Evolutionary conservation across 2,329 filamentous ascomycete genomes (phyloP).

Genomic region (Curvularia sp.): DNA sequence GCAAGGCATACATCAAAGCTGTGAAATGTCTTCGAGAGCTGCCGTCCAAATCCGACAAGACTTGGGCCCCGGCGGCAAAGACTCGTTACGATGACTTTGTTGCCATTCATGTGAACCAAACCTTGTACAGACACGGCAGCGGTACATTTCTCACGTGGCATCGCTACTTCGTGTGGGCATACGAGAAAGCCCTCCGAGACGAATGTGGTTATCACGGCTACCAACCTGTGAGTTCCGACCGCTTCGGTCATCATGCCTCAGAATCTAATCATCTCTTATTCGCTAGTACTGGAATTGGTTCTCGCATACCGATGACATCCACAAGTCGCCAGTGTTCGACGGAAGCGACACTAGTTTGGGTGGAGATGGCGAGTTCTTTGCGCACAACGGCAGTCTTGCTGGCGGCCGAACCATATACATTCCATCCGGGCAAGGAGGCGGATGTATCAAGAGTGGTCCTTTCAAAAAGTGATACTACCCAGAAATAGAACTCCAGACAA

Average conservation of each 20-base stretch:
- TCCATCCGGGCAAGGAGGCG: constrained; percentile 11
- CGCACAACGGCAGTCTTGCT: constrained; percentile 11
- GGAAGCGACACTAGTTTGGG: constrained; percentile 11
- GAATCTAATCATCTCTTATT: neutral
- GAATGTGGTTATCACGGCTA: constrained; percentile 14
- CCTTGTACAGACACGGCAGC: constrained; percentile 5
- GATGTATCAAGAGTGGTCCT: constrained; percentile 9
- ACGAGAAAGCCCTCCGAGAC: constrained; percentile 13
- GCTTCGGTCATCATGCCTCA: neutral
- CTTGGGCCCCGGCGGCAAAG: constrained; percentile 12
- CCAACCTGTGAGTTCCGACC: constrained; percentile 8
- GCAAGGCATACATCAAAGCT: constrained; percentile 7
- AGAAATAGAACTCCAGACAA: neutral
- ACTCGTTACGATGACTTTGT: constrained; percentile 14
- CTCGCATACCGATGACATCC: constrained; percentile 7
- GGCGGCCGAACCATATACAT: constrained; percentile 6
- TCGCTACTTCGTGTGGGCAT: constrained; percentile 11
- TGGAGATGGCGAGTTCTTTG: constrained; percentile 11
- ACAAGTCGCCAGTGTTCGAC: constrained; percentile 8
- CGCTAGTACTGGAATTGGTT: constrained; percentile 13
- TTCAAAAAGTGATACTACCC: constrained; percentile 7
- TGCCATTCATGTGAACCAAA: constrained; percentile 13
- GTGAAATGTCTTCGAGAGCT: constrained; percentile 10
- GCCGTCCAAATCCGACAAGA: constrained; percentile 7
- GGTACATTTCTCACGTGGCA: constrained; percentile 12